A percentile compares a stretch with the other conserved stretches of the same genome.
Evolutionary conservation across 305 asterid species (phyloP).

Genomic region (Fraxinus sp.): DNA sequence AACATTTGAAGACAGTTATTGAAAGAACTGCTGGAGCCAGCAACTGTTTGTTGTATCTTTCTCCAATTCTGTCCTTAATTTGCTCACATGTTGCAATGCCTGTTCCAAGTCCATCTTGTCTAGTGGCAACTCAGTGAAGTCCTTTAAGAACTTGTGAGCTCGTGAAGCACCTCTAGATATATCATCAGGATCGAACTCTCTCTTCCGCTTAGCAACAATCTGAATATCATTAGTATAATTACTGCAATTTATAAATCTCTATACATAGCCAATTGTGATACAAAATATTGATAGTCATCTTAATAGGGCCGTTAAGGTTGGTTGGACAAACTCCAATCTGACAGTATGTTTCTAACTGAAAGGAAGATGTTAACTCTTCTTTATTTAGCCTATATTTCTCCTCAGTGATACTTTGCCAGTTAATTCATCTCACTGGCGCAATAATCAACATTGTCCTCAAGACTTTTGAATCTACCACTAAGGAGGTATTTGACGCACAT

Average conservation of each 20-base stretch:
- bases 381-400: not conserved
- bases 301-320: not conserved
- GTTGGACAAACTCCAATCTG: not conserved
- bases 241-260: not conserved
- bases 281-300: not conserved
- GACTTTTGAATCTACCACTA: not conserved
- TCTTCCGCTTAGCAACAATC: slow-evolving; percentile 67
- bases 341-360: not conserved
- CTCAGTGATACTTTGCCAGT: not conserved
- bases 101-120: slow-evolving; percentile 67
- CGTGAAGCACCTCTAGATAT: slow-evolving; percentile 60
- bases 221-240: slow-evolving; percentile 29
- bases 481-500: too few relatives aligned
- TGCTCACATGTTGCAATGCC: slow-evolving; percentile 47
- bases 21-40: slow-evolving; percentile 84
- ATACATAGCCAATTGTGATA: not conserved
- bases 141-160: slow-evolving; percentile 73
- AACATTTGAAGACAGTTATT: slow-evolving; percentile 20
- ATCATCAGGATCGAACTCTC: slow-evolving; percentile 58
- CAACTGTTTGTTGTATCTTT: slow-evolving; percentile 54
- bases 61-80: slow-evolving; percentile 59
- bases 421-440: not conserved
- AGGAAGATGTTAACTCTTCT: not conserved
- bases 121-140: slow-evolving; percentile 67
- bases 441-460: not conserved